Evolutionary conservation across 1,139 yeast genomes (phyloP), one percentile per base, ranked within the genome.

Genomic region (Hansenula lynferdii): DNA sequence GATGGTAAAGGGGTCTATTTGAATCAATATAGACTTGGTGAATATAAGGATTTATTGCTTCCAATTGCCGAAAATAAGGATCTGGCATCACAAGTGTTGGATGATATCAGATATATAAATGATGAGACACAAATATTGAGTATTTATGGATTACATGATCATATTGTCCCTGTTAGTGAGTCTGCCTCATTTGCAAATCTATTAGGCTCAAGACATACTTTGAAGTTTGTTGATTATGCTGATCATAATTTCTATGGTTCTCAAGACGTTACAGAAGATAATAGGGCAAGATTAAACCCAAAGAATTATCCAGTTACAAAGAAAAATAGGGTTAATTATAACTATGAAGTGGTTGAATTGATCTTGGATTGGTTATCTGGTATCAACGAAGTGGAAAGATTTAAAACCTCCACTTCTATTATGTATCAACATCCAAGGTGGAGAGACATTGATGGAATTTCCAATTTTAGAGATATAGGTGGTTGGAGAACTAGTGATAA

Each of bases 191-290:
- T 67, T 59, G 77, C 84, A 27, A 77, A 81, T 47, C 54, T 63
- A 6, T 73, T 86, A 42, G 72, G 66, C 28, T 59, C 75, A 15
- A 69, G 80, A 19, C 92, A 85, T 51, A 64, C 69, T 10, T 63
- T 87, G 41, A 67, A 69, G 31, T 59, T 86, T 18, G 64, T 90
- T 10, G 72, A 75, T 0, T 69, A 67, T 34, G 96, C 95, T 0
- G 92, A 87, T 56, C 97, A 90, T 59, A 85, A 85, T 53, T 89
- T 74, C 53, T 81, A 72, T 53, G 92, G 94, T 0, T 51, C 56
- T 2, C 53, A 54, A 3, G 58, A 54, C 16, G 67, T 66, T 42
- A 56, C 54, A 11, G 60, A 61, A 19, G 64, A 54, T 6, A 50
- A 50, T 7, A 50, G 47, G 10, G 57, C 51, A 20, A 66, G 60